Conservation (phyloP, 257 asterid species). For the Solanum gracilifrons region DNA sequence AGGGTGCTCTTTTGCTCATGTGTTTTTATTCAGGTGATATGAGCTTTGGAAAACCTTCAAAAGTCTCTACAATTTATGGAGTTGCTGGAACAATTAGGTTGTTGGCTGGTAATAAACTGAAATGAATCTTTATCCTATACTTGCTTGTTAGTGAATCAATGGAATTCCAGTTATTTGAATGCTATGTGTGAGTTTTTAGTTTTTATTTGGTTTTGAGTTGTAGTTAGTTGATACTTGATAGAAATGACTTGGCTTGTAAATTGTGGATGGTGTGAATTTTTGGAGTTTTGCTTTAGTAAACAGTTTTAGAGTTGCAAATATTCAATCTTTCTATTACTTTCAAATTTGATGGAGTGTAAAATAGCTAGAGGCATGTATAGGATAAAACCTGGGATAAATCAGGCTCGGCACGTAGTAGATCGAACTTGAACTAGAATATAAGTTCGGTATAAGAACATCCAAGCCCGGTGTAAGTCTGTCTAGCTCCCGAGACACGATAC, state of each 20-base stretch:
- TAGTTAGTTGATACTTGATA: neutral
- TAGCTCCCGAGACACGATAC: neutral
- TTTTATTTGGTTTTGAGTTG: neutral
- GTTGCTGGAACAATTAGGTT: slow-evolving; percentile 89
- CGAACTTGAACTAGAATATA: neutral
- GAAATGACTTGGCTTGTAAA: neutral
- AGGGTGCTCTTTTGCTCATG: neutral
- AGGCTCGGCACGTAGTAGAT: neutral
- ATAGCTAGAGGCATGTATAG: neutral
- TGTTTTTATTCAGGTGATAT: slow-evolving; percentile 31
- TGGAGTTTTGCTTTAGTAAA: neutral
- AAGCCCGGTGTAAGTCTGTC: neutral
- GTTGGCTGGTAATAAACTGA: slow-evolving; percentile 60
- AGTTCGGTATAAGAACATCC: neutral
- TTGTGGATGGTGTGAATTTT: neutral
- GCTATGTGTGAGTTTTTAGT: neutral
- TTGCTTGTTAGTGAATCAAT: neutral
- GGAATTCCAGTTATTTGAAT: neutral
- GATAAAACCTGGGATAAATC: neutral
- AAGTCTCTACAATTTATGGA: slow-evolving; percentile 67
- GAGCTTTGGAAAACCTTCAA: slow-evolving; percentile 36
- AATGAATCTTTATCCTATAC: neutral
- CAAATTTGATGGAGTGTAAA: neutral
- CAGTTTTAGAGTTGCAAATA: neutral
- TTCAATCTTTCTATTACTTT: neutral